phyloP scores from a whole-genome alignment of 805 yeast species.

The Sungouiozyma ichnusensis region DNA sequence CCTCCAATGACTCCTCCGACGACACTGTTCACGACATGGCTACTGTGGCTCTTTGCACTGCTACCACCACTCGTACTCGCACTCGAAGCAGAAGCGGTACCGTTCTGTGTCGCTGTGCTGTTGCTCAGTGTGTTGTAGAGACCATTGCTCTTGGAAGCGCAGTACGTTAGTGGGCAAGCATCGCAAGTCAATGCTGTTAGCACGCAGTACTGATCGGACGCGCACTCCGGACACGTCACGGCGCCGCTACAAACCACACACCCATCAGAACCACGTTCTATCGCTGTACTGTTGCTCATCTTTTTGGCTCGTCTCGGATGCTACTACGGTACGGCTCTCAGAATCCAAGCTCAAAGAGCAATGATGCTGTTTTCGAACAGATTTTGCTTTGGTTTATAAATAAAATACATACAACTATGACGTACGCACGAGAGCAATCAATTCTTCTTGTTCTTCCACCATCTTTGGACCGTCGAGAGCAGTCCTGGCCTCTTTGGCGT shows the following conservation, averaged over 20 bases:
- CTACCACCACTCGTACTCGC: constrained; percentile 20
- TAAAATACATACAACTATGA: neutral
- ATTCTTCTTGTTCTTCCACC: neutral
- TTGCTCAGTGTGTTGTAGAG: constrained; percentile 5
- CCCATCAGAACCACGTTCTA: constrained; percentile 16
- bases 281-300: constrained; percentile 7
- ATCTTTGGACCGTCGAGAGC: neutral
- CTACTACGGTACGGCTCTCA: too few relatives aligned
- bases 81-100: constrained; percentile 21
- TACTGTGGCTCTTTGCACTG: constrained; percentile 31
- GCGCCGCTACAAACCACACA: constrained; percentile 34
- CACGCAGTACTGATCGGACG: constrained; percentile 41
- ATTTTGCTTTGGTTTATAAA: too few relatives aligned
- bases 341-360: too few relatives aligned
- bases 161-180: constrained; percentile 45
- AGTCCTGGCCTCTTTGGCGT: neutral
- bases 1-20: constrained; percentile 49
- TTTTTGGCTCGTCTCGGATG: constrained; percentile 1
- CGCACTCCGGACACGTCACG: constrained; percentile 48
- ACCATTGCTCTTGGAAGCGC: constrained; percentile 28
- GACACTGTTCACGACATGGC: constrained; percentile 62
- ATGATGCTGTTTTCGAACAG: too few relatives aligned
- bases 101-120: constrained; percentile 1
- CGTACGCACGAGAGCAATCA: too few relatives aligned
- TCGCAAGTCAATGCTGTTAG: constrained; percentile 47